These are phyloP conservation scores for Yarrowia yakushimensis DNA, from an alignment of 805 yeast species.

Conservation along the genomic window DNA sequence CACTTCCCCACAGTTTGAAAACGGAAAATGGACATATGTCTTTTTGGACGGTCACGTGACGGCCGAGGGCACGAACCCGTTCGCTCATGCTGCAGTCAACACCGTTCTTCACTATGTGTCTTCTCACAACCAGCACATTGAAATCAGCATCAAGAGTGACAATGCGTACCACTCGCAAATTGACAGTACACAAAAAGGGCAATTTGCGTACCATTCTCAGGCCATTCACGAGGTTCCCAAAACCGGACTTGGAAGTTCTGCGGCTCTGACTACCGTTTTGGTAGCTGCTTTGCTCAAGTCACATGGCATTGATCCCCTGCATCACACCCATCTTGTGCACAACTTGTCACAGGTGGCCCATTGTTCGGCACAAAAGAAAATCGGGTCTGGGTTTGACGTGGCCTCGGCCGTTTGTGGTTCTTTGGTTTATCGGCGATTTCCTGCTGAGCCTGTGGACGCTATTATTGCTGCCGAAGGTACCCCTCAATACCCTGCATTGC, in stretches of 20 bases:
- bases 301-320: background rate
- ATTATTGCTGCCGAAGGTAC: conserved; percentile 32
- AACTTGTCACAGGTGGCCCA: conserved; percentile 86
- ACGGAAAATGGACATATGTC: conserved; percentile 65
- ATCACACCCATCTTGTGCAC: conserved; percentile 49
- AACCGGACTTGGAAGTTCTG: conserved; percentile 95
- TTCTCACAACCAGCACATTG: conserved; percentile 37
- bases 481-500: conserved; percentile 35
- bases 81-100: conserved; percentile 60
- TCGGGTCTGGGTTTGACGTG: conserved; percentile 96
- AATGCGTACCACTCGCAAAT: conserved; percentile 83
- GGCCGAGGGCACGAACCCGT: conserved; percentile 55
- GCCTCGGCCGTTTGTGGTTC: conserved; percentile 95
- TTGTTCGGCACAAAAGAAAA: conserved; percentile 89
- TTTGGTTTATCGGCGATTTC: conserved; percentile 73
- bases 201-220: conserved; percentile 15
- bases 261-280: conserved; percentile 81
- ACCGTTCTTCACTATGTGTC: conserved; percentile 54
- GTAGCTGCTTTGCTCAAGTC: conserved; percentile 56
- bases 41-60: conserved; percentile 29
- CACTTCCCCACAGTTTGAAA: conserved; percentile 70
- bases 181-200: conserved; percentile 39
- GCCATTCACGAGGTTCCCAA: conserved; percentile 72
- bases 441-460: conserved; percentile 49
- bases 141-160: conserved; percentile 73